Conservation (phyloP, 306 rosid genomes). For the Oemleria cerasiformis region DNA sequence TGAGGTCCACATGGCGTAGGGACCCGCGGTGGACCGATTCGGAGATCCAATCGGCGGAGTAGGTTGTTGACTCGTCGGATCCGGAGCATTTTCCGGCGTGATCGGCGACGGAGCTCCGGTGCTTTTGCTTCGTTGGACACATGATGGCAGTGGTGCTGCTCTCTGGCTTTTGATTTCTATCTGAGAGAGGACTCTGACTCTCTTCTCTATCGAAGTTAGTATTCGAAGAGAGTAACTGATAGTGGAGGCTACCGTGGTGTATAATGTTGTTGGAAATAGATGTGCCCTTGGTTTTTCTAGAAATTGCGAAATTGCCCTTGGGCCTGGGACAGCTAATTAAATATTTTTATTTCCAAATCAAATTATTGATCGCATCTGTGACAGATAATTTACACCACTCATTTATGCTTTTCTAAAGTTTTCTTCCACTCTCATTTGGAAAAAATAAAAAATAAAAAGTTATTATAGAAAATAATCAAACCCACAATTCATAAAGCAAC, state of each 20-base stretch:
- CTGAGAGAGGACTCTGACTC: neutral
- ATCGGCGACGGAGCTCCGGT: constrained; percentile 40
- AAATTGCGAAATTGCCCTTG: neutral
- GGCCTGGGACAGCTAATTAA: neutral
- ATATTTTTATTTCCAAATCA: neutral
- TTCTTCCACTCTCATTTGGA: no score
- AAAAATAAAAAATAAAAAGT: no score
- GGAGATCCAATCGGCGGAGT: constrained; percentile 46
- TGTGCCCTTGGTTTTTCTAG: constrained; percentile 8
- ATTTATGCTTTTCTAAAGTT: neutral
- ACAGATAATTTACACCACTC: neutral
- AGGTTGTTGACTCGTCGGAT: constrained; percentile 33
- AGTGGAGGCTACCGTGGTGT: neutral
- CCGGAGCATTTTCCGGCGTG: constrained; percentile 21
- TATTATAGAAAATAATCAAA: no score
- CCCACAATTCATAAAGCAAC: no score
- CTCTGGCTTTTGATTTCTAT: neutral
- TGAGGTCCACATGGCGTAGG: constrained; percentile 64
- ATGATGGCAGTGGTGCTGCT: constrained; percentile 18
- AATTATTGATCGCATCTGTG: neutral
- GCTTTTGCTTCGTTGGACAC: constrained; percentile 43
- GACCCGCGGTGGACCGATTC: constrained; percentile 63
- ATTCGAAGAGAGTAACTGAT: neutral
- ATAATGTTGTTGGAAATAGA: neutral
- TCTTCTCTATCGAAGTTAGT: neutral